Evolutionary conservation across 2,329 filamentous ascomycete species (phyloP).

Genomic region (Triangularia setosa): DNA sequence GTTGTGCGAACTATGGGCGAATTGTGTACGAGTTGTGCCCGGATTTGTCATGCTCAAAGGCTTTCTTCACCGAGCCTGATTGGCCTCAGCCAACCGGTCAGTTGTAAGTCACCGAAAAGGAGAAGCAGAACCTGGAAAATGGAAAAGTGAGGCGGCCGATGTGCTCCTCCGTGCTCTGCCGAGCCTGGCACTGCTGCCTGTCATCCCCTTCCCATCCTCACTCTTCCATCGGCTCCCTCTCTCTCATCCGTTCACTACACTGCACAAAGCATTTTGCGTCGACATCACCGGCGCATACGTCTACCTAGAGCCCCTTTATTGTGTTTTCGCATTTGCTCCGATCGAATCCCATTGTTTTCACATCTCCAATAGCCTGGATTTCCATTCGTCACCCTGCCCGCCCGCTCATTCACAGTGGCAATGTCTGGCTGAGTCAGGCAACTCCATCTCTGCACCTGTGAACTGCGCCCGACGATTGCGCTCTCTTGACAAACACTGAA

Average conservation of each 20-base stretch:
- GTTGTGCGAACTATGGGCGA: no score
- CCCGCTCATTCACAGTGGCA: neutral
- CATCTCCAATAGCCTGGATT: neutral
- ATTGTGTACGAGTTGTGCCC: neutral
- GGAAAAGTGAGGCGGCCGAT: slow-evolving; percentile 1
- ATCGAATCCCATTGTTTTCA: neutral
- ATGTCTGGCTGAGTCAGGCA: neutral
- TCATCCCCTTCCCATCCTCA: neutral
- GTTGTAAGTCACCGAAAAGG: neutral
- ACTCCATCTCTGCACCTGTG: neutral
- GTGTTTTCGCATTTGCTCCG: no score
- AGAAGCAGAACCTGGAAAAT: neutral
- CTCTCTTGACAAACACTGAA: neutral
- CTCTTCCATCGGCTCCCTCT: neutral
- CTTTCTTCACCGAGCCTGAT: slow-evolving; percentile 1
- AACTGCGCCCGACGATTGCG: neutral
- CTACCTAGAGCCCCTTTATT: neutral
- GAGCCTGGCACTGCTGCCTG: neutral
- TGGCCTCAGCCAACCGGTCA: neutral
- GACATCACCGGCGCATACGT: neutral
- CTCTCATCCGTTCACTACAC: neutral
- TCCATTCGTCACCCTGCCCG: neutral
- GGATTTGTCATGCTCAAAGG: neutral
- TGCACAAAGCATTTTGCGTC: neutral
- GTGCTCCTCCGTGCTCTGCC: neutral